Base-by-base conservation (phyloP, 2,329 filamentous ascomycete genomes). In the Penicillium glabrum region DNA sequence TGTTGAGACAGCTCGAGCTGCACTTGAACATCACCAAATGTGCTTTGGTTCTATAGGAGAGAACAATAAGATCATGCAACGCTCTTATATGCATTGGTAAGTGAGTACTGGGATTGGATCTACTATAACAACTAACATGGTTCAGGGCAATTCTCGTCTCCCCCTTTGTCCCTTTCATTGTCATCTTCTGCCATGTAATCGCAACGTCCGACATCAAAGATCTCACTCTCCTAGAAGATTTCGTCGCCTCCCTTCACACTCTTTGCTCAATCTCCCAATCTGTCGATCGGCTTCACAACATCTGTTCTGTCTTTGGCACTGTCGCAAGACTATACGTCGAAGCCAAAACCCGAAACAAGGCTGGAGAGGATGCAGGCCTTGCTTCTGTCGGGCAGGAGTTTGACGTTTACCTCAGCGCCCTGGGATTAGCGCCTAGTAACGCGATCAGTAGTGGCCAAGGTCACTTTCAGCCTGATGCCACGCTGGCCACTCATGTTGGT, bases 271-370 rank as follows among this genome's bases (percentile, higher is more conserved):
- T 81, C 2, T 88, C 85, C 1, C 82, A 87, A 64, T 81, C 83
- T 2, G 80, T 86, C 23, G 79, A 82, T 27, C 86, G 85, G 64
- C 76, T 89, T 13, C 82, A 86, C 64, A 82, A 80, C n/a, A 78
- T 89, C 27, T 88, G 83, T 62, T 79, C 82, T 35, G 80, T 88
- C 26, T 84, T 89, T 68, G 79, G 80, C 58, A 83, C 83, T 53
- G 83, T 89, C 6, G 85, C 86, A 7, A 77, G 77, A 45, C 72
- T 87, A 4, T 89, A 89, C 61, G 77, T 88, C 6, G 82, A 87
- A 64, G 82, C 85, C 26, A 87, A 86, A 61, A 80, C 84, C 24
- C 86, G 85, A 65, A 74, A 75, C 19, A 75, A 73, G 61, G 79
- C 83, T 48, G 73, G 76, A 49, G 73, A 78, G 35, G 76, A 80